Base-by-base conservation (phyloP, 179 eudicot species). In the Heliamphora pulchella region DNA sequence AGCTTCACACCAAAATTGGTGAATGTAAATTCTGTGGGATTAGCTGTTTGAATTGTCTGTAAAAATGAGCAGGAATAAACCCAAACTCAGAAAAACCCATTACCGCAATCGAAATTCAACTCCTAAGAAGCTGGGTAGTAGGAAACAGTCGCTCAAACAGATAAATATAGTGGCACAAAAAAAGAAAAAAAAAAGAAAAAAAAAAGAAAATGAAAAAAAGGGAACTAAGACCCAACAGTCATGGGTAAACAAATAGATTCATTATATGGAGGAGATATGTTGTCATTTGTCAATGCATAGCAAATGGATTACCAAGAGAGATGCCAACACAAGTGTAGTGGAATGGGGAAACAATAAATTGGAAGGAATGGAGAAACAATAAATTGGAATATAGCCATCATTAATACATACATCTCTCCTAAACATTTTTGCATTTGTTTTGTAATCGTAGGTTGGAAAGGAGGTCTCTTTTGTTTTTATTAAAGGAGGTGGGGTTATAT, bases 1-100 rank as follows among this genome's bases (percentile, higher is more conserved):
- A 69, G 68, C 55, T 86, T 83, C 75, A 39, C 79, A 53, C 15
- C 48, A 53, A 81, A 73, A 78, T 18, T 61, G 65, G 78, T 50
- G 15, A 80, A 82, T 62, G 44, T 41, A 57, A 80, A 63, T 66
- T 80, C 80, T 7, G 76, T 68, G 50, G 57, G 63, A 71, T 44
- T 72, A 69, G 63, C 69, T 18, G 71, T 53, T 51, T 69, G 71
- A 50, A 50, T 64, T 43, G 66, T 80, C 87, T 85, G 82, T 71
- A 75, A 39, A 72, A 63, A 55, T 9, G 22, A 47, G 11, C 6
- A 50, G 43, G 58, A 53, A 63, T 8, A 58, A 6, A 20, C 6
- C 53, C 39, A 43, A 43, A 61, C 11, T 76, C 66, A 11, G 78
- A 3, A 57, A 76, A 59, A n/a, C 20, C 8, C 54, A 44, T n/a